phyloP scores from a whole-genome alignment of 306 rosid genomes.

The Purshia tridentata region DNA sequence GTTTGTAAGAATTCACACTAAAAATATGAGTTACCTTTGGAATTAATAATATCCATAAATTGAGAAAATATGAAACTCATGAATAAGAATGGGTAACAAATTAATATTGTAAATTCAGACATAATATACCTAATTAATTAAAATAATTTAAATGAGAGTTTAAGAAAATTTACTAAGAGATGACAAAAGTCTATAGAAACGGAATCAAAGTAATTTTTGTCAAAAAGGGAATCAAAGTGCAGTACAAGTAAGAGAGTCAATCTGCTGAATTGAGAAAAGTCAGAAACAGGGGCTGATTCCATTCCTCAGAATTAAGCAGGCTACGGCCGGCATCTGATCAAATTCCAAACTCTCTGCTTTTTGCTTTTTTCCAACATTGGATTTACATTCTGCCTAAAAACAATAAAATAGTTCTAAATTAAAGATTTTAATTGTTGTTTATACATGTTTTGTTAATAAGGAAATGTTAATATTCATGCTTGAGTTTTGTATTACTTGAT shows the following conservation, averaged over 20 bases:
- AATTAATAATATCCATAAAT: no score
- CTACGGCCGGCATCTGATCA: not conserved
- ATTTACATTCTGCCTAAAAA: not conserved
- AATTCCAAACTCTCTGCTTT: not conserved
- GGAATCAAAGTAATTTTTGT: no score
- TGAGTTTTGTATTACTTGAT: not conserved
- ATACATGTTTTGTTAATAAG: not conserved
- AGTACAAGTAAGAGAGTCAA: not conserved
- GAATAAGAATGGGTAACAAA: no score
- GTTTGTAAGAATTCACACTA: no score
- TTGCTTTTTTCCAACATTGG: not conserved
- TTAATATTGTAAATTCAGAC: no score
- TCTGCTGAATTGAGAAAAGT: not conserved
- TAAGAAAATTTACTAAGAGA: not conserved
- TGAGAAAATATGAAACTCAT: no score
- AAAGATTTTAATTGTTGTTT: no score
- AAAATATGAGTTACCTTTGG: no score
- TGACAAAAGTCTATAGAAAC: not conserved
- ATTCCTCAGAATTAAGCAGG: not conserved
- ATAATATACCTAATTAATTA: no score
- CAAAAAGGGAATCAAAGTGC: not conserved
- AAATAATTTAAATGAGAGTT: no score
- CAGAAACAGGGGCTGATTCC: constrained; percentile 4
- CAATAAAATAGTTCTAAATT: not conserved
- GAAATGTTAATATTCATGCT: not conserved